Conservation (phyloP, 768 basidiomycete genomes). For the Kwoniella dejecticola region DNA sequence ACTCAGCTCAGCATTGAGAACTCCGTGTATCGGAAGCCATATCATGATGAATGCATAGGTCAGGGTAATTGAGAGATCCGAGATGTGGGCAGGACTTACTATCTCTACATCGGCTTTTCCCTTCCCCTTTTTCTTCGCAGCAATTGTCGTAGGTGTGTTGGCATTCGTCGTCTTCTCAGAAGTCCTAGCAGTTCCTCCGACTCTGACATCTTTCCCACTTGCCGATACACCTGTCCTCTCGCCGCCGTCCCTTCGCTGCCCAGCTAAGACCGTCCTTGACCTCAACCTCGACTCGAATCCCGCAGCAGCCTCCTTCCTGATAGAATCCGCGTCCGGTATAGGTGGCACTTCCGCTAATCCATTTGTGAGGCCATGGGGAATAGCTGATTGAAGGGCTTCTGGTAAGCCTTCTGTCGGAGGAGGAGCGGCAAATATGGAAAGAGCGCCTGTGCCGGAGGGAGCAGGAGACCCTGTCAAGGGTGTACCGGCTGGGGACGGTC, state of each 20-base stretch:
- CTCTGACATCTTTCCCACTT: constrained; percentile 43
- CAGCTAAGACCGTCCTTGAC: constrained; percentile 2
- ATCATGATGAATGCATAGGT: too few relatives aligned
- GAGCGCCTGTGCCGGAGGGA: constrained; percentile 11
- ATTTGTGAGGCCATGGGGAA: background rate
- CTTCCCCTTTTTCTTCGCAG: constrained; percentile 31
- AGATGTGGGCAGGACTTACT: constrained; percentile 20
- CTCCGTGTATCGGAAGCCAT: too few relatives aligned
- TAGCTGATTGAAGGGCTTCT: constrained; percentile 24
- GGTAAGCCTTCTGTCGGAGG: constrained; percentile 26
- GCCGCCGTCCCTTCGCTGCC: constrained; percentile 21
- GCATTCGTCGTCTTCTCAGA: constrained; percentile 13
- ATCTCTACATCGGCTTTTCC: constrained; percentile 27
- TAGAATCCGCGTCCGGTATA: constrained; percentile 25
- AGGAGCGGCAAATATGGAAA: constrained; percentile 32
- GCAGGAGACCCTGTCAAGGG: constrained; percentile 12
- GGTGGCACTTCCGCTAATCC: background rate
- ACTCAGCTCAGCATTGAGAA: too few relatives aligned
- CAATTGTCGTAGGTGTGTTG: background rate
- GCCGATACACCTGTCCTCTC: constrained; percentile 42
- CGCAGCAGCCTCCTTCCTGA: constrained; percentile 40
- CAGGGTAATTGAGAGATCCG: too few relatives aligned
- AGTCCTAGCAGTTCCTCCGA: constrained; percentile 32
- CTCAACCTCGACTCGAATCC: constrained; percentile 36
- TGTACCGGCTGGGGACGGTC: constrained; percentile 15